Conservation (phyloP, 2,329 filamentous ascomycete species). For the Alternaria tenuissima region DNA sequence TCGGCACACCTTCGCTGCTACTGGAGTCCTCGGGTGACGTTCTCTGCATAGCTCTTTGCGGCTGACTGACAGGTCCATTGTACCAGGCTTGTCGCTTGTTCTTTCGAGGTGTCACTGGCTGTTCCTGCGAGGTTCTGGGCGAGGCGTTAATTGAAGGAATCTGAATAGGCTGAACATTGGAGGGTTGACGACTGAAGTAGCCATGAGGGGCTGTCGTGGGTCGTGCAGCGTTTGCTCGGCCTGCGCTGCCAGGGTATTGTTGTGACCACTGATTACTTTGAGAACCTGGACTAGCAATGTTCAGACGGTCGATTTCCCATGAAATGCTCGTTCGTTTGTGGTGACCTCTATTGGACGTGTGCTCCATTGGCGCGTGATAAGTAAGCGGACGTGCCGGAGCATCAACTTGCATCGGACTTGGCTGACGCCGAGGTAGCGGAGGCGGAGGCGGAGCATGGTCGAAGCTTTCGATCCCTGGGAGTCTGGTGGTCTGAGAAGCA, state of each 20-base stretch:
- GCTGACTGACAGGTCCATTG: conserved; percentile 59
- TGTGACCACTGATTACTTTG: conserved; percentile 45
- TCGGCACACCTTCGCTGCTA: conserved; percentile 63
- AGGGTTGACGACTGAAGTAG: conserved; percentile 39
- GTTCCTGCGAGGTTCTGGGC: conserved; percentile 49
- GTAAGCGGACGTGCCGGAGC: conserved; percentile 54
- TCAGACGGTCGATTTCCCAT: conserved; percentile 73
- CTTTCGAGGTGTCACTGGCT: conserved; percentile 63
- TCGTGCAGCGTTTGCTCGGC: conserved; percentile 30
- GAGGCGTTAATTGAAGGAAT: conserved; percentile 44
- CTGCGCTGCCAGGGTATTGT: conserved; percentile 38
- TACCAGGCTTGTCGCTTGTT: conserved; percentile 78
- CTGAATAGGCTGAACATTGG: conserved; percentile 34
- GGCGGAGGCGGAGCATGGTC: conserved; percentile 75
- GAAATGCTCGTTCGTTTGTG: conserved; percentile 53
- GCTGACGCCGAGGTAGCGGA: conserved; percentile 67
- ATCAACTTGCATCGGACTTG: conserved; percentile 83
- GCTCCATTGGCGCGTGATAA: conserved; percentile 47
- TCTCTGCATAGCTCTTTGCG: conserved; percentile 51
- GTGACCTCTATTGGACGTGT: conserved; percentile 32
- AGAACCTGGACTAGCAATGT: conserved; percentile 63
- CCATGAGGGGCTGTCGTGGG: conserved; percentile 52
- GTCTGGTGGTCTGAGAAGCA: conserved; percentile 68
- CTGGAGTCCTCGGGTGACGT: conserved; percentile 65
- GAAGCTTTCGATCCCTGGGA: conserved; percentile 93